Base-by-base conservation (phyloP, 768 basidiomycete genomes). In the Russula ochroleuca region DNA sequence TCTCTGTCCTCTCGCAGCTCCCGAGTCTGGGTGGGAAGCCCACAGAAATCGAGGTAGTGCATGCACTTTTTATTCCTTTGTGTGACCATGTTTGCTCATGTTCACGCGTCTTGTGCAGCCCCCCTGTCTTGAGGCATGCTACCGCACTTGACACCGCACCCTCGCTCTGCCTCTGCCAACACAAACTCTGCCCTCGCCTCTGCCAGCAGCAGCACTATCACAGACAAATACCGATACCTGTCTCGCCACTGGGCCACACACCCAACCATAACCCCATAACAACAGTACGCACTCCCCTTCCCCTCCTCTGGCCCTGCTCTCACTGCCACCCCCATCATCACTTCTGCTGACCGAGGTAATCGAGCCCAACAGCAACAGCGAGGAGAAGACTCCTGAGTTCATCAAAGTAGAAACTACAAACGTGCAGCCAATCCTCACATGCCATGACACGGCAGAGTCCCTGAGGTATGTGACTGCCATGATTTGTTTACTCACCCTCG, bases 91-190 rank as follows among this genome's bases (percentile, higher is more conserved):
- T n/a, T n/a, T n/a, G n/a, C n/a, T n/a, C n/a, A n/a, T n/a, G n/a
- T n/a, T n/a, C n/a, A n/a, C n/a, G n/a, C n/a, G n/a, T n/a, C n/a
- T n/a, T n/a, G n/a, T n/a, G n/a, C n/a, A n/a, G n/a, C n/a, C n/a
- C n/a, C n/a, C n/a, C n/a, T n/a, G 73, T 23, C 73, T 93, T 56
- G 90, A 92, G 69, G 83, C 84, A 61, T 85, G 91, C 49, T 93
- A 90, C 70, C 79, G 84, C 23, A 78, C 81, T 93, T 28, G 88
- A 89, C 17, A 64, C 63, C 9, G 38, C 53, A n/a, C 63, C 63
- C 8, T 82, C 86, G 3, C 86, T 48, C 49, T 28, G 54, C 49
- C 14, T n/a, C 31, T 52, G 8, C 38, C 58, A 23, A 35, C 63
- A 43, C 40, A 52, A 17, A 60, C 63, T 13, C 63, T 58, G 17